Conservation (phyloP, 2,329 filamentous ascomycete genomes). For the Hansfordia pulvinata region DNA sequence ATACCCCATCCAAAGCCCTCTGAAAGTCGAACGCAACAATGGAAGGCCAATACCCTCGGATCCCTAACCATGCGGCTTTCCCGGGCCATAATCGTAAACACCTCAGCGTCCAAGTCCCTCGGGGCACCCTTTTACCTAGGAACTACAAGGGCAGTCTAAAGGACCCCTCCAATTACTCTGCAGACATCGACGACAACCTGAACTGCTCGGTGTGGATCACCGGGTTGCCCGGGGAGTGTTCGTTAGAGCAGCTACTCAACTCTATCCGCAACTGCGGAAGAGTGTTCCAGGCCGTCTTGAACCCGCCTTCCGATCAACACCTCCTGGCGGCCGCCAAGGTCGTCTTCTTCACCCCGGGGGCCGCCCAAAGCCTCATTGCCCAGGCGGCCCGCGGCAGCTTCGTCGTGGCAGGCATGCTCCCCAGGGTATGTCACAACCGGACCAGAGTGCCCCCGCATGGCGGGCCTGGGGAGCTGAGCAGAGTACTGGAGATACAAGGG, state of each 20-base stretch:
- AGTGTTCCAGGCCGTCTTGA: slow-evolving; percentile 37
- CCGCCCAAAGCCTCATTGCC: slow-evolving; percentile 36
- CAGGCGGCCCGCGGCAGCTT: slow-evolving; percentile 28
- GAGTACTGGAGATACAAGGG: too few species aligned
- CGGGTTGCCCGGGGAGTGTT: slow-evolving; percentile 30
- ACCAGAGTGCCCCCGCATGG: too few species aligned
- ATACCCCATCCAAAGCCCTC: too few species aligned
- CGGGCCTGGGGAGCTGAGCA: too few species aligned
- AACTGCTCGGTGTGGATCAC: slow-evolving; percentile 41
- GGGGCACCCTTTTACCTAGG: too few species aligned
- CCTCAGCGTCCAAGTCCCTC: too few species aligned
- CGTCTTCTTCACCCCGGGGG: slow-evolving; percentile 35
- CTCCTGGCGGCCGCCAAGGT: slow-evolving; percentile 20
- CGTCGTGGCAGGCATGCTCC: too few species aligned
- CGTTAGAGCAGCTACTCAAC: slow-evolving; percentile 26
- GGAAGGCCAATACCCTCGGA: too few species aligned
- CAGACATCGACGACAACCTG: slow-evolving; percentile 20
- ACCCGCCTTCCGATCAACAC: slow-evolving; percentile 22
- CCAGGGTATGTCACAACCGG: slow-evolving; percentile 20
- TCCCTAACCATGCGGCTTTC: too few species aligned
- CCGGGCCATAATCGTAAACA: too few species aligned
- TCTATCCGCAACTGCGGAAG: slow-evolving; percentile 32
- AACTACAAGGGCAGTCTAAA: slow-evolving; percentile 27
- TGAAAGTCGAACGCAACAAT: too few species aligned
- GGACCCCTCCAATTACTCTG: slow-evolving; percentile 26